Base-by-base conservation (phyloP, 495 filamentous ascomycete genomes). In the Penicillium alfredii region DNA sequence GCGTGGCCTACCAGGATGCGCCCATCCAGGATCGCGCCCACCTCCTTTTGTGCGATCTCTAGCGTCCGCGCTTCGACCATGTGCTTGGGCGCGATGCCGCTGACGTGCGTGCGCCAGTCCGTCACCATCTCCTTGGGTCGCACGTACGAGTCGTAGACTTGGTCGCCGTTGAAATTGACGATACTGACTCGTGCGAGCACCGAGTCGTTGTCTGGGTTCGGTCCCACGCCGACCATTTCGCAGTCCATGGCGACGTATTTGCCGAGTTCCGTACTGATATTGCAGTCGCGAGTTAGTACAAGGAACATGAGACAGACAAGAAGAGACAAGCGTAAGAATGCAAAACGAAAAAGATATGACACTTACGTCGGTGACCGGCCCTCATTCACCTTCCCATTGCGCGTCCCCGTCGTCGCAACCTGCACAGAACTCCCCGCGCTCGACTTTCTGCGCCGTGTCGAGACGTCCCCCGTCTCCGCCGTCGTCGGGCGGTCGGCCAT, bases 171-270 rank as follows among this genome's bases (percentile, higher is more conserved):
- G 68, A 84, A 98, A 52, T 95, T 94, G 49, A 94, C 88, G 14
- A 93, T 68, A 51, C 82, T 88, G 35, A 88, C 81, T 8, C 92
- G 75, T 3, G 93, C 92, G 19, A 97, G 74, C 3, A 75, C 76
- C 8, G 80, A 82, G 51, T 84, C 76, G 29, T 66, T 57, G 25
- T 82, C 78, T 3, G 71, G 72, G 21, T 73, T 69, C 1, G 82
- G 77, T 2, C 87, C 87, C 8, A 88, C 77, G 24, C 92, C 92
- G 11, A 98, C 90, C 92, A 98, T 98, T 65, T 98, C 92, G 61
- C 92, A 97, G 66, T 98, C 93, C 28, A 98, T 74, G 21, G 86
- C 83, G 28, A 98, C 58, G 53, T 92, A 97, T 72, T 87, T 92
- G 33, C 88, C 89, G 29, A 83, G 53, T 29, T 82, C 76, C 10